Base-by-base conservation (phyloP, 1,284 basidiomycete species). In the Sporisorium scitamineum region DNA sequence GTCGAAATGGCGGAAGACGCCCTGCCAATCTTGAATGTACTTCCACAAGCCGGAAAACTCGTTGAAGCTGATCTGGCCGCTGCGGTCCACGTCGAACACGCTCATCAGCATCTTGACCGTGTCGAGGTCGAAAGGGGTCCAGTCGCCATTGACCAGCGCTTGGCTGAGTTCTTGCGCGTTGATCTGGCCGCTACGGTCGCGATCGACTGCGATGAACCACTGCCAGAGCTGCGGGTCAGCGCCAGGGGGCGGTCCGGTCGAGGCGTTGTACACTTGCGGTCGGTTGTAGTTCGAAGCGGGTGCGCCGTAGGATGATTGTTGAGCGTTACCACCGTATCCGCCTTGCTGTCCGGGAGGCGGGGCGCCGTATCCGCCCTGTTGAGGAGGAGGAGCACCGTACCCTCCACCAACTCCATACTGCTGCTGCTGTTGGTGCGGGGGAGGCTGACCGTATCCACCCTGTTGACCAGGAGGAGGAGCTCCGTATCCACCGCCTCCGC, bases 41-140 rank as follows among this genome's bases (percentile, higher is more conserved):
- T 78, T 79, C 76, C 76, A 81, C 14, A 81, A 61, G 0, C 79
- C 76, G 10, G 70, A 76, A 22, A 81, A 79, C 53, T 81, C 80
- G 61, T 80, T 79, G 72, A 81, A 82, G 61, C 76, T 78, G 68
- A 82, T 78, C 42, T 73, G 74, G 6, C 80, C 80, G 47, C 60
- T 62, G 29, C 80, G 76, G 47, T 81, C 80, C 11, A 76, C 72
- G 57, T 82, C 81, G 42, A 81, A 81, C 31, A 82, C 78, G 54
- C 59, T 64, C 78, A 82, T 79, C 18, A 82, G 79, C 80, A 82
- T 78, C 62, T 81, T 80, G 62, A 82, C 80, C 6, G 79, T 81
- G 41, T 79, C 77, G 34, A 72, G 44, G 29, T 80, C 79, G 47
- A 82, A 82, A 0, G 76, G 71, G 0, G 79, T 72, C 78, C 79